A percentile compares a stretch with the other conserved stretches of the same genome.
These are phyloP conservation scores for Fusarium sarcochroum DNA, from an alignment of 2,329 filamentous ascomycete species.

Conservation along the genomic window DNA sequence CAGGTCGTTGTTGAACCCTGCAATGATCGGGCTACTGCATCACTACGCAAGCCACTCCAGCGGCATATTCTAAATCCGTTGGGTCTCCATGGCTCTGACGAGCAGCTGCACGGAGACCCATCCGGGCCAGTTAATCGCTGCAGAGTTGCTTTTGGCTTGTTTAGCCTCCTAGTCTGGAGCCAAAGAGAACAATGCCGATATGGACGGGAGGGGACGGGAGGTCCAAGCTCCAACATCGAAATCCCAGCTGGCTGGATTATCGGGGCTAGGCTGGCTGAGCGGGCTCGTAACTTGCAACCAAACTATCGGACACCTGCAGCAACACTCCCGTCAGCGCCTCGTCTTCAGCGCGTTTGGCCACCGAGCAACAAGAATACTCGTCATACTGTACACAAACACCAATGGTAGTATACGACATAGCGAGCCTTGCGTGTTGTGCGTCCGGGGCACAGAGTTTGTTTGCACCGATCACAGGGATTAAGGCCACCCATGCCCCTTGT, in stretches of 20 bases:
- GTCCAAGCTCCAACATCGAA: constrained; percentile 27
- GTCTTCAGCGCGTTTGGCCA: constrained; percentile 15
- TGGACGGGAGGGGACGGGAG: constrained; percentile 10
- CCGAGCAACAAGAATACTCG: constrained; percentile 20
- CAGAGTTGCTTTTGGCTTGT: constrained; percentile 36
- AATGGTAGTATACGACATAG: constrained; percentile 27
- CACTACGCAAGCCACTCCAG: constrained; percentile 42
- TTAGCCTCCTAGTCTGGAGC: constrained; percentile 2
- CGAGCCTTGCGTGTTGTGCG: constrained; percentile 28
- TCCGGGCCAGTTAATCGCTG: constrained; percentile 28
- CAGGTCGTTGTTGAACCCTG: constrained; percentile 41
- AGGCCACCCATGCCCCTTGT: constrained; percentile 20
- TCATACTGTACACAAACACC: constrained; percentile 23
- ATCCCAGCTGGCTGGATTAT: constrained; percentile 23
- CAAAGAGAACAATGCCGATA: constrained; percentile 31
- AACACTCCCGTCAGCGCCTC: constrained; percentile 26
- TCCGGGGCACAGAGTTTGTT: constrained; percentile 30
- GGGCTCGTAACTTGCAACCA: constrained; percentile 21
- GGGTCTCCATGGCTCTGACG: constrained; percentile 35
- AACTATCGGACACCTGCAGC: constrained; percentile 35
- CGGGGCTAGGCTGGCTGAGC: constrained; percentile 8
- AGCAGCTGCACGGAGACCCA: constrained; percentile 19
- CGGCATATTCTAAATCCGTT: constrained; percentile 29
- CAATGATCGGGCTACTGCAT: constrained; percentile 41
- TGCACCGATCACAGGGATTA: constrained; percentile 31